A percentile compares a stretch with the other conserved stretches of the same genome.
These are phyloP conservation scores for Suillus clintonianus DNA, from an alignment of 768 basidiomycete genomes.

Conservation along the genomic window DNA sequence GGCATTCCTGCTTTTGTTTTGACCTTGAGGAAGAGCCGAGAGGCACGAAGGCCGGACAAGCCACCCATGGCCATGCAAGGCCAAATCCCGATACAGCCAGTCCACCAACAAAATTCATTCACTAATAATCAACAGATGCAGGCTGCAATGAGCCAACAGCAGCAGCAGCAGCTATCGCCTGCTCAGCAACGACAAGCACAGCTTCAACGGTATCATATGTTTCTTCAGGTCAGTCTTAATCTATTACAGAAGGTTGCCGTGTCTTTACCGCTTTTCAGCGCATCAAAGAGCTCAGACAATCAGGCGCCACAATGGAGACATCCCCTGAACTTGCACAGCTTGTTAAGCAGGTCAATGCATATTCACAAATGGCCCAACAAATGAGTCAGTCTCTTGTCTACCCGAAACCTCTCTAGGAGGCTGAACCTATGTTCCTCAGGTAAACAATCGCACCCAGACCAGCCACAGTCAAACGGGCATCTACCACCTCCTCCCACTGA, in stretches of 20 bases:
- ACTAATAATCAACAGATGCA: constrained; percentile 9
- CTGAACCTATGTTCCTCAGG: constrained; percentile 8
- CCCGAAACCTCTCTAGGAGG: not conserved
- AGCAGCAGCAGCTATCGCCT: not conserved
- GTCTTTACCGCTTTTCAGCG: constrained; percentile 34
- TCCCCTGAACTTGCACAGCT: constrained; percentile 45
- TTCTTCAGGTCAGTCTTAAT: not conserved
- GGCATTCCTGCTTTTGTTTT: not conserved
- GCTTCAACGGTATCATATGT: not conserved
- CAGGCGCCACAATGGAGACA: constrained; percentile 48
- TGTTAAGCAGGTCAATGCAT: constrained; percentile 36
- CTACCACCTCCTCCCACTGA: constrained; percentile 20
- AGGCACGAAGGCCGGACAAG: constrained; percentile 1
- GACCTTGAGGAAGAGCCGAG: not conserved
- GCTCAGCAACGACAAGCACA: not conserved
- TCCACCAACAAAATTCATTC: constrained; percentile 14
- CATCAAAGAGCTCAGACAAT: constrained; percentile 41
- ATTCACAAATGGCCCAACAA: constrained; percentile 32
- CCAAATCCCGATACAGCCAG: constrained; percentile 22
- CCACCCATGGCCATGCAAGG: constrained; percentile 12
- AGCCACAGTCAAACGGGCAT: constrained; percentile 1
- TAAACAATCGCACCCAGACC: constrained; percentile 27
- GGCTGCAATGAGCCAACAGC: constrained; percentile 5
- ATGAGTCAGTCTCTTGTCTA: constrained; percentile 30
- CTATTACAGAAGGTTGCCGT: not conserved